Evolutionary conservation across 345 rosid genomes (phyloP), one percentile per base, ranked within the genome.

Genomic region (Aquilaria yunnanensis): DNA sequence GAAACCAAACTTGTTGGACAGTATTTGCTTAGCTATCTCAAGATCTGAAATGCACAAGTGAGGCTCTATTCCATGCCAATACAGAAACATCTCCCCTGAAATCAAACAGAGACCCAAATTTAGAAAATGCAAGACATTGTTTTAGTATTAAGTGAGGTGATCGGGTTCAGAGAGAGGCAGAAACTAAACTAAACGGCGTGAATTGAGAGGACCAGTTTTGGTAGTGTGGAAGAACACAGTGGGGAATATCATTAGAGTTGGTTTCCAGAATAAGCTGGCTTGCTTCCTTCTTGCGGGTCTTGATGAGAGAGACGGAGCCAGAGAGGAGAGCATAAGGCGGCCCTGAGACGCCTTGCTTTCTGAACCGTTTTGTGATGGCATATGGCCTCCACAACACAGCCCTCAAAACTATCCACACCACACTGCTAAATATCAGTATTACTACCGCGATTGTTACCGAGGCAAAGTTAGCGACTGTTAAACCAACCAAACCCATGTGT

Each of bases 331-430:
- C 29, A 61, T 74, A 74, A 2, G 67, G 33, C 13, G 79, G 81
- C 2, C 73, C 81, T 4, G 10, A 34, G 13, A 77, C 37, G 48
- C 84, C 81, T 74, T 74, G 77, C 29, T 69, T 61, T 52, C 60
- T 52, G 32, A 80, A 74, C 13, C 12, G 6, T 52, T 61, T 64
- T 5, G 70, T 66, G 62, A 76, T 12, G 31, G 31, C 61, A 33
- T 74, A 55, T 12, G 81, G 77, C 74, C 77, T 62, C 81, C 81
- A 72, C 2, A 67, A 4, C 23, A 79, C 47, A 59, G 51, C 37
- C 55, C 33, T 53, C 9, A 63, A 48, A 34, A 61, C 54, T 53
- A 5, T 37, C 43, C 43, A 37, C 8, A 3, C 9, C 3, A 37
- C 5, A 37, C 43, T 3, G 43, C 43, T 37, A 9, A 5, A 37